Evolutionary conservation across 768 basidiomycete species (phyloP), one percentile per base, ranked within the genome.

Genomic region (Guyanaporus albipodus): DNA sequence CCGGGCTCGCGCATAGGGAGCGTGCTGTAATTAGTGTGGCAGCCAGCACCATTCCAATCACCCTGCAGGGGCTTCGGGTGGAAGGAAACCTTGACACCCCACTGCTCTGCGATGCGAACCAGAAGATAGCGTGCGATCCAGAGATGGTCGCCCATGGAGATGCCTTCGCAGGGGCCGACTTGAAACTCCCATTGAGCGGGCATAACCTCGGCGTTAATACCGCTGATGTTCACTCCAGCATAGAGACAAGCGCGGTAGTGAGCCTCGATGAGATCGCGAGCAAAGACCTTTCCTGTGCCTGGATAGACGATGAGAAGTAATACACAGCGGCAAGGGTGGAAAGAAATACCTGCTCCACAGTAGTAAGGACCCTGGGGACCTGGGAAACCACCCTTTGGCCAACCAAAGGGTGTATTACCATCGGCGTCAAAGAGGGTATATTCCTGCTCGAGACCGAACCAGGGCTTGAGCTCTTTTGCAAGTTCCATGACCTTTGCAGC

Each of bases 131-230:
- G 90, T 29, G 96, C 91, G 82, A 98, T 92, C 92, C 93, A 96
- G 59, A 99, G 85, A 72, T 99, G 95, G 70, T 99, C 96, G 58
- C 96, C 96, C 92, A 98, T 95, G 49, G 86, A 77, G 68, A 98
- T 97, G 44, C 96, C 96, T 67, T 90, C 87, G 61, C 95, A 98
- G 24, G 96, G 96, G 43, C 96, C 95, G 58, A 99, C 92, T 71
- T 99, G 96, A 87, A 95, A 99, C 74, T 99, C 96, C 96, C 96
- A 99, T 70, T 99, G 96, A 46, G 94, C 85, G 14, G 96, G 95
- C 95, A 98, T 98, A 52, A 98, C 95, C 73, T 98, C 96, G 50
- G 95, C 95, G 68, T 98, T 99, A 75, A 99, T 97, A 65, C 96
- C 96, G 56, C 90, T 92, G 73, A 98, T 98, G 76, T 92, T 93